phyloP scores from a whole-genome alignment of 169 alveolate genomes.

The Cyclospora cayetanensis region DNA sequence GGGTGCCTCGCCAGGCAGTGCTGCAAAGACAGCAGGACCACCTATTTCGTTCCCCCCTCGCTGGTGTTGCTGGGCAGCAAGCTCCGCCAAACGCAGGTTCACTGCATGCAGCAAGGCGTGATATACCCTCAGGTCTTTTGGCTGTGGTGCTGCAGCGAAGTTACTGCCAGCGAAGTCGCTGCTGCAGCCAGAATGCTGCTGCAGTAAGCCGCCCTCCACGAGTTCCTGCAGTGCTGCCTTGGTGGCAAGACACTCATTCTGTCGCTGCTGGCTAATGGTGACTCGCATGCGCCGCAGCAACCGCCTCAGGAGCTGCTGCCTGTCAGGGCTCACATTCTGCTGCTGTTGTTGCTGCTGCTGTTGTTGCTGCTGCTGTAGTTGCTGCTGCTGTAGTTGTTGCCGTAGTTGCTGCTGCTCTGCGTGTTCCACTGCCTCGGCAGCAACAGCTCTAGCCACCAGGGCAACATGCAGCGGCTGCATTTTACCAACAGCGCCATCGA shows the following conservation, averaged over 20 bases:
- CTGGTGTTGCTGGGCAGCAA: slow-evolving; percentile 42
- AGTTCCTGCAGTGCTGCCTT: slow-evolving; percentile 38
- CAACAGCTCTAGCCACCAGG: background rate
- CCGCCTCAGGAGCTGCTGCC: slow-evolving; percentile 44
- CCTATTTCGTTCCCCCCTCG: background rate
- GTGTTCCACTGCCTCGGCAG: slow-evolving; percentile 17
- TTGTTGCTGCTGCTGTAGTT: slow-evolving; percentile 27
- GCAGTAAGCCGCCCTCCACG: background rate
- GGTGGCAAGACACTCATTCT: slow-evolving; percentile 19
- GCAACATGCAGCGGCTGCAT: slow-evolving; percentile 35
- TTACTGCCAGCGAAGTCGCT: slow-evolving; percentile 10
- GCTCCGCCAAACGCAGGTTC: slow-evolving; percentile 16
- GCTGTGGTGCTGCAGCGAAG: background rate
- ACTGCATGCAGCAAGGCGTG: slow-evolving; percentile 46
- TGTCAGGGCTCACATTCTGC: background rate
- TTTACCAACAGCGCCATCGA: background rate
- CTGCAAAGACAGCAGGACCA: background rate
- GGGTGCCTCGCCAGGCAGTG: background rate
- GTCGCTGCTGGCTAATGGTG: slow-evolving; percentile 28
- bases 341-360: slow-evolving; percentile 42
- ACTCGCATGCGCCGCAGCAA: slow-evolving; percentile 53
- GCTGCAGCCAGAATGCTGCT: slow-evolving; percentile 3
- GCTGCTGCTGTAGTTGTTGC: slow-evolving; percentile 39
- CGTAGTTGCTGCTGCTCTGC: slow-evolving; percentile 20
- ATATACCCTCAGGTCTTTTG: background rate